Conservation (phyloP, 2,329 filamentous ascomycete genomes). For the Pyrenophora tritici-repentis region DNA sequence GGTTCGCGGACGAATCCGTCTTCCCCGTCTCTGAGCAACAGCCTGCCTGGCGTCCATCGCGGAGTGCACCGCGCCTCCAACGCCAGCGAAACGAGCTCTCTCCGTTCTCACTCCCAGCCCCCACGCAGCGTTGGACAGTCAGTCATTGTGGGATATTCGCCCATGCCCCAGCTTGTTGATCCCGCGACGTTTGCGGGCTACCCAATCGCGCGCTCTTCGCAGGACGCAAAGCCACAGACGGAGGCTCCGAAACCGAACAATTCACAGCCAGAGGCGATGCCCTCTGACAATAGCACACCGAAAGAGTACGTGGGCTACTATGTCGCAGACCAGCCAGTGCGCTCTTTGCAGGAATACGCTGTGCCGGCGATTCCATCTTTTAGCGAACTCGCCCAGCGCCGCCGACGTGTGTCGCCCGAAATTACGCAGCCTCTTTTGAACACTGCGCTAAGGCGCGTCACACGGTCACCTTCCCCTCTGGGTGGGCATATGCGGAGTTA, state of each 20-base stretch:
- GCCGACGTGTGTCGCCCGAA: conserved; percentile 51
- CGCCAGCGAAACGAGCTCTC: conserved; percentile 50
- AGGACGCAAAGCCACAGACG: conserved; percentile 31
- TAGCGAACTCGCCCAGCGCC: conserved; percentile 50
- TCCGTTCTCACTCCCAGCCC: conserved; percentile 57
- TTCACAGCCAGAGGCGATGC: conserved; percentile 25
- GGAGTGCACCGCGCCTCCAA: conserved; percentile 51
- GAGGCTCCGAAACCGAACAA: conserved; percentile 31
- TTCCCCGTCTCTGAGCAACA: conserved; percentile 53
- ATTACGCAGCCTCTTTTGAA: conserved; percentile 46
- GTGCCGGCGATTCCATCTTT: conserved; percentile 45
- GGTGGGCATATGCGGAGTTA: conserved; percentile 51
- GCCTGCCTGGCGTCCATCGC: conserved; percentile 51
- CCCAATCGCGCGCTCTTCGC: conserved; percentile 41
- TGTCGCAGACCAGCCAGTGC: conserved; percentile 50
- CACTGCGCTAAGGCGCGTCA: conserved; percentile 43
- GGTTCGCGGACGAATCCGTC: conserved; percentile 55
- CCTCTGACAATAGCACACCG: conserved; percentile 46
- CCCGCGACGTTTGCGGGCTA: conserved; percentile 38
- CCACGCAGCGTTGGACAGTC: conserved; percentile 50
- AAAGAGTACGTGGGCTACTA: conserved; percentile 59
- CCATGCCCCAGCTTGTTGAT: conserved; percentile 42
- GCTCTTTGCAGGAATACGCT: conserved; percentile 46
- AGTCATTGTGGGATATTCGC: conserved; percentile 47
- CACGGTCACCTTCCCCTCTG: conserved; percentile 55